Percentiles rank a stretch among this genome's conserved stretches.
phyloP scores from a whole-genome alignment of 2,329 filamentous ascomycete genomes.

The Aspergillus oerlinghausenensis region DNA sequence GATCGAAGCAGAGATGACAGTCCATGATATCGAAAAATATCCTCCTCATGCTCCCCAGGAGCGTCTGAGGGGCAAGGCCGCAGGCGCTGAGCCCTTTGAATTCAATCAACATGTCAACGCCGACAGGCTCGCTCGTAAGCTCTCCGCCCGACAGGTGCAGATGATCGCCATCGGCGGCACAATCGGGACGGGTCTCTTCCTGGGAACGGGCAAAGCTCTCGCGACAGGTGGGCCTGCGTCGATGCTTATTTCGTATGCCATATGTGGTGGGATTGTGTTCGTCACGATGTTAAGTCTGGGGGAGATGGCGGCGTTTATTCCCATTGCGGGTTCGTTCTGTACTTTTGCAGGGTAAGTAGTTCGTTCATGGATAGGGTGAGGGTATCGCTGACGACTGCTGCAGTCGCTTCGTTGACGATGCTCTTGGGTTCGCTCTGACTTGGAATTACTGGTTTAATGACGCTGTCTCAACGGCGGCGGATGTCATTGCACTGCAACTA shows the following conservation, averaged over 20 bases:
- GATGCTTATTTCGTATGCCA: conserved; percentile 54
- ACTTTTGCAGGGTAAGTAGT: conserved; percentile 48
- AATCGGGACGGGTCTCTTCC: conserved; percentile 54
- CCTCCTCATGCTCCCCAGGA: conserved; percentile 1
- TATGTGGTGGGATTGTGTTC: conserved; percentile 56
- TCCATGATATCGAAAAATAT: conserved; percentile 24
- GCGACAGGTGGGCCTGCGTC: conserved; percentile 58
- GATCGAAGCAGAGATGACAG: conserved; percentile 10
- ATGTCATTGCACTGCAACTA: conserved; percentile 57
- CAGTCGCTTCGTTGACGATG: conserved; percentile 43
- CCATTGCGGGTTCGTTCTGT: conserved; percentile 52
- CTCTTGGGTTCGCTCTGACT: conserved; percentile 41
- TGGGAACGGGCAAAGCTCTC: conserved; percentile 58
- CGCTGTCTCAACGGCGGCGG: conserved; percentile 56
- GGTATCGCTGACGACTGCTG: background rate
- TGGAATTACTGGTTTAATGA: conserved; percentile 61
- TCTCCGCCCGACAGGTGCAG: conserved; percentile 61
- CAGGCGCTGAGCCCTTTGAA: conserved; percentile 9
- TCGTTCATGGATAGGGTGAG: background rate
- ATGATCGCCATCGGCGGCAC: conserved; percentile 57
- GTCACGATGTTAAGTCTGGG: conserved; percentile 56
- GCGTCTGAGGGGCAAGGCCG: conserved; percentile 6
- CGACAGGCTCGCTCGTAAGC: conserved; percentile 51
- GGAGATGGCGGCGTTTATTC: conserved; percentile 58
- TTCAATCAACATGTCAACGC: conserved; percentile 25